These are phyloP conservation scores for Stemphylium beticola DNA, from an alignment of 2,329 filamentous ascomycete genomes.

Conservation along the genomic window DNA sequence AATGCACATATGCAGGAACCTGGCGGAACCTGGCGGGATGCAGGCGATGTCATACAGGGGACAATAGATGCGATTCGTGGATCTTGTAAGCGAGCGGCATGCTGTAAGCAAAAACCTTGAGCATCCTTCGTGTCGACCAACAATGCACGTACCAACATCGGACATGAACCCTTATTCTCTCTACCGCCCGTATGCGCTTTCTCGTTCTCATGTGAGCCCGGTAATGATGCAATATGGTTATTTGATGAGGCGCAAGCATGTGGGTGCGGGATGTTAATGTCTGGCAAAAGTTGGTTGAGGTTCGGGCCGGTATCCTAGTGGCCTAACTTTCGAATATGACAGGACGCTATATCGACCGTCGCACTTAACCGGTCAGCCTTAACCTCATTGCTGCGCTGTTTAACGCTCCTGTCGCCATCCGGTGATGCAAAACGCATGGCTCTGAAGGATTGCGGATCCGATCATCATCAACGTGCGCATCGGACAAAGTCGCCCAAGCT, in stretches of 20 bases:
- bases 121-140: conserved; percentile 3
- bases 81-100: conserved; percentile 3
- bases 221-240: not conserved
- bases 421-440: not conserved
- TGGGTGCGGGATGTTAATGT: too few species aligned
- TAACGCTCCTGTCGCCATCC: not conserved
- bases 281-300: not conserved
- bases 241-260: too few species aligned
- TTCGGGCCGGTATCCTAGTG: conserved; percentile 4
- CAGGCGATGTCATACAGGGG: conserved; percentile 6
- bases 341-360: not conserved
- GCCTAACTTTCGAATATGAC: not conserved
- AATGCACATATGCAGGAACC: conserved; percentile 11
- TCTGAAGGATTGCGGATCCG: not conserved
- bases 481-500: not conserved
- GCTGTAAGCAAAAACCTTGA: not conserved
- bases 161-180: not conserved
- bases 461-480: not conserved
- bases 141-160: not conserved
- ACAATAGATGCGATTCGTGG: conserved; percentile 2
- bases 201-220: not conserved
- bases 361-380: not conserved
- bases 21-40: not conserved
- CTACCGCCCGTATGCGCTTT: not conserved
- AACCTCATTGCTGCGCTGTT: not conserved